phyloP scores from a whole-genome alignment of 1,284 basidiomycete species.

The Fistulina hepatica region DNA sequence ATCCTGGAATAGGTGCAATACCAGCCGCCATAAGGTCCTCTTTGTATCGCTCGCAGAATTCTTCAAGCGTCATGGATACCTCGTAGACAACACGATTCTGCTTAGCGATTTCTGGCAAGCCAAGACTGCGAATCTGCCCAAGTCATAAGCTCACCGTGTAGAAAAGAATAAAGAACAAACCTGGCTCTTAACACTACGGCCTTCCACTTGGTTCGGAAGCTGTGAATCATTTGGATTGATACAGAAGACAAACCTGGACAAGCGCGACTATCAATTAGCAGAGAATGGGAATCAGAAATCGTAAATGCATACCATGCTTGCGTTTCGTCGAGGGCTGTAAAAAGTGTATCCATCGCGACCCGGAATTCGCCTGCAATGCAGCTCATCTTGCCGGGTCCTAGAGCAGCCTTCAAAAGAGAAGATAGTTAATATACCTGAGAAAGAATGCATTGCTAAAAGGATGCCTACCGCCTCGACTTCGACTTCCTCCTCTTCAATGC shows the following conservation, averaged over 20 bases:
- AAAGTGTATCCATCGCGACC: slow-evolving; percentile 72
- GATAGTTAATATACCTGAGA: no score
- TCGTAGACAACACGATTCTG: slow-evolving; percentile 62
- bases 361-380: slow-evolving; percentile 87
- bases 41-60: slow-evolving; percentile 80
- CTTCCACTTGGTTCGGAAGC: slow-evolving; percentile 88
- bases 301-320: slow-evolving; percentile 94
- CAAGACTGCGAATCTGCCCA: slow-evolving; percentile 75
- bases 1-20: slow-evolving; percentile 39
- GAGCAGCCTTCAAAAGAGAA: slow-evolving; percentile 17
- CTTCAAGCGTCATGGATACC: slow-evolving; percentile 78
- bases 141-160: no score
- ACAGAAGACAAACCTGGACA: slow-evolving; percentile 85
- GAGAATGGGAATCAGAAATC: no score
- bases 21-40: slow-evolving; percentile 42
- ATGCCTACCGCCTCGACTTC: slow-evolving; percentile 36
- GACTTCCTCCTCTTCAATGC: slow-evolving; percentile 39
- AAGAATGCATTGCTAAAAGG: not conserved
- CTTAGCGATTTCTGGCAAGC: slow-evolving; percentile 71
- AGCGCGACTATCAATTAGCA: no score
- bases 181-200: slow-evolving; percentile 85
- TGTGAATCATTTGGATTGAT: slow-evolving; percentile 93
- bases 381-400: slow-evolving; percentile 31
- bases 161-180: no score
- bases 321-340: slow-evolving; percentile 83